Base-by-base conservation (phyloP, 306 rosid genomes). In the Macrotyloma uniflorum region DNA sequence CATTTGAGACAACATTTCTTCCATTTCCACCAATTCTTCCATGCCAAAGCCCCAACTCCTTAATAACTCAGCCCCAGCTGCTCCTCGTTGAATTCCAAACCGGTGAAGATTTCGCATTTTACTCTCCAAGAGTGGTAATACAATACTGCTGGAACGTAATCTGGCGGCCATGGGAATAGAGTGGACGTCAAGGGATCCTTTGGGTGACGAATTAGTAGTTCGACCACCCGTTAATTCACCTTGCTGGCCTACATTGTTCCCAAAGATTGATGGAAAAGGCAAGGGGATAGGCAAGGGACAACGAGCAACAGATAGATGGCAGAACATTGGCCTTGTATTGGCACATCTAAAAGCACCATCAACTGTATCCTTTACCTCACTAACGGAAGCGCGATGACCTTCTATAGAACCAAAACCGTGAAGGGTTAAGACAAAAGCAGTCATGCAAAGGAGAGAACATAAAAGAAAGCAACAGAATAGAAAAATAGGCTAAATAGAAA, bases 231-330 rank as follows among this genome's bases (percentile, higher is more conserved):
- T 53, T 50, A 88, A 78, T 81, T 92, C 91, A 36, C 97, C 98
- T 2, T 75, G 85, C 73, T 85, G 88, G 77, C 96, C 96, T 64
- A 92, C 83, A 54, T 40, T 73, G 75, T 72, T 84, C 14, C 96
- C 85, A 36, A 94, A 94, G 71, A 94, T 92, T 28, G 90, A 83
- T 62, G 98, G 98, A 76, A 94, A 94, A 46, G 98, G 93, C 84
- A 94, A 85, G 8, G 98, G 97, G 65, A 94, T 88, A 65, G 97
- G 97, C 66, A 94, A 84, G 55, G 98, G 98, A 78, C 92, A 84
- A 68, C 51, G 89, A 68, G 90, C 88, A 65, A 63, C 90, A 33
- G 95, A 90, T 19, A 94, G 85, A 86, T 90, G 96, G 89, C 86
- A 80, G 83, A 88, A 86, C 91, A 66, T 73, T 15, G 98, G 97